phyloP scores from a whole-genome alignment of 306 rosid genomes.

The Dalbergia cochinchinensis region DNA sequence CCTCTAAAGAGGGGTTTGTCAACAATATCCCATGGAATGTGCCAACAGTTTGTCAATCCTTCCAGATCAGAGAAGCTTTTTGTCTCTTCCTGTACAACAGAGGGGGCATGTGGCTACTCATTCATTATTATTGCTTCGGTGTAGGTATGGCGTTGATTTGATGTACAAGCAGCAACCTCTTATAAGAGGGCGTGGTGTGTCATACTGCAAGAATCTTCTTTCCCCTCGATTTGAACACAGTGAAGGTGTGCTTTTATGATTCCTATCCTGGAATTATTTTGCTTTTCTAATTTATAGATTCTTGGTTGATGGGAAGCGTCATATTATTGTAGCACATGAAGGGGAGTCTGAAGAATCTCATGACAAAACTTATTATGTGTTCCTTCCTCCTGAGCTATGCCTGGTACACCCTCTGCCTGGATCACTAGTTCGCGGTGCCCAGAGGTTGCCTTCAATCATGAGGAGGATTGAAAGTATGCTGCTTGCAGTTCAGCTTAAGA shows the following conservation, averaged over 20 bases:
- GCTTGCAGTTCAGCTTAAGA: conserved; percentile 87
- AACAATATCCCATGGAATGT: conserved; percentile 48
- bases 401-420: conserved; percentile 93
- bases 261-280: conserved; percentile 31
- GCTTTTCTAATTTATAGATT: conserved; percentile 21
- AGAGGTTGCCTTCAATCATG: conserved; percentile 97
- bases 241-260: conserved; percentile 68
- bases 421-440: conserved; percentile 97
- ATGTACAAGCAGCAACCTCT: conserved; percentile 89
- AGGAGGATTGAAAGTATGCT: conserved; percentile 99
- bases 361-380: conserved; percentile 95
- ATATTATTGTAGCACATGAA: conserved; percentile 60
- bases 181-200: conserved; percentile 96
- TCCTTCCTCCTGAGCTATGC: conserved; percentile 96
- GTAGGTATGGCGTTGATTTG: conserved; percentile 95
- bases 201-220: conserved; percentile 96
- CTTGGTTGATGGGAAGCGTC: conserved; percentile 43
- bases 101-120: conserved; percentile 77
- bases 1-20: conserved; percentile 48
- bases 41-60: conserved; percentile 56
- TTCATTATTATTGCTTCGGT: conserved; percentile 46
- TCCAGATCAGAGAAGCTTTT: conserved; percentile 72
- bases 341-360: conserved; percentile 83
- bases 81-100: conserved; percentile 72
- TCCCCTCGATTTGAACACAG: conserved; percentile 93